Evolutionary conservation across 1,284 basidiomycete species (phyloP), one percentile per base, ranked within the genome.

Genomic region (Trametes sp.): DNA sequence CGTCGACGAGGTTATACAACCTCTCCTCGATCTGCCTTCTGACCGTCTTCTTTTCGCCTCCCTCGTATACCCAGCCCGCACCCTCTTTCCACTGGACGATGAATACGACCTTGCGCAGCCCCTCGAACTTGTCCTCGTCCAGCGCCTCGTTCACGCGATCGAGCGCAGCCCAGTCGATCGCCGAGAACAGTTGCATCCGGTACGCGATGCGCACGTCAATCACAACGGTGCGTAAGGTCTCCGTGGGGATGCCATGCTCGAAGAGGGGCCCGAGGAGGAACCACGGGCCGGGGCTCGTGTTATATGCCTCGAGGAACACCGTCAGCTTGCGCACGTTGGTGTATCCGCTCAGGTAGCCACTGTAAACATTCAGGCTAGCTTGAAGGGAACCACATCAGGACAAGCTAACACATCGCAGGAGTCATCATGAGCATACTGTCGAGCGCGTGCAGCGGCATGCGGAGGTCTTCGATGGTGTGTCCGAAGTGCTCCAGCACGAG

Each of bases 111-210:
- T 28, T 42, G 41, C 35, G 21, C 50, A 65, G 29, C 16, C 33
- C 45, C 23, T 38, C 53, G 28, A 61, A 65, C 35, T 49, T 55
- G 10, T 23, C 45, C 8, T 61, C 59, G 29, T 65, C 63, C 33
- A 65, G 46, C 26, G 31, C 46, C 4, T 65, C 59, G 44, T 65
- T 61, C 16, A 65, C n/a, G 8, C 42, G 46, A 29, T 59, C 59
- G 10, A 65, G 52, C 23, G 53, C 56, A 13, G 56, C 24, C 46
- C 59, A 65, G 38, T 59, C 57, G 26, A 64, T 35, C 23, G 53
- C 59, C 8, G 49, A 41, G 31, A 35, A 29, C 21, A 61, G 14
- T 6, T 23, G n/a, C 33, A 46, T 59, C 28, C 23, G 24, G 21
- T 58, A 51, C 19, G 38, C 53, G 14, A 57, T 11, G 29, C 54